These are phyloP conservation scores for Dillenia turbinata DNA, from an alignment of 164 flowering plant genomes.

Conservation along the genomic window DNA sequence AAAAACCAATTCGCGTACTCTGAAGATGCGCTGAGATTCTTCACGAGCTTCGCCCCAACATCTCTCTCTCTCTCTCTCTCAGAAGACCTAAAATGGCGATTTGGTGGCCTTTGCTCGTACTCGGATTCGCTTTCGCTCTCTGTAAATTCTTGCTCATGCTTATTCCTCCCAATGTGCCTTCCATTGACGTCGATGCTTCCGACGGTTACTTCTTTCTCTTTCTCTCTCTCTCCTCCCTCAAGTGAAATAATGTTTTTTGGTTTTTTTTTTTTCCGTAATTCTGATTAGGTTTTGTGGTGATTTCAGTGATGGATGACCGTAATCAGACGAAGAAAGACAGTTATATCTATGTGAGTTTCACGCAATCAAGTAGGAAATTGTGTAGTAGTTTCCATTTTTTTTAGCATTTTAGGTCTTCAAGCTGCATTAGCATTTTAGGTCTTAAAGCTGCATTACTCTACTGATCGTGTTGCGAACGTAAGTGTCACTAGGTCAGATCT, in stretches of 20 bases:
- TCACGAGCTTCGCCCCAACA: background rate
- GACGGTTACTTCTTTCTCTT: constrained; percentile 48
- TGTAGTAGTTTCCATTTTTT: too few relatives aligned
- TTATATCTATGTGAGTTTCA: constrained; percentile 78
- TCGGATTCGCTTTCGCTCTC: constrained; percentile 70
- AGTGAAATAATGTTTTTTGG: background rate
- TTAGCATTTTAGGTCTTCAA: too few relatives aligned
- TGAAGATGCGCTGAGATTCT: background rate
- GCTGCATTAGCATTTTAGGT: too few relatives aligned
- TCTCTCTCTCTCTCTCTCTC: constrained; percentile 3
- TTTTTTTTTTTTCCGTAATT: background rate
- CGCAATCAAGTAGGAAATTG: too few relatives aligned
- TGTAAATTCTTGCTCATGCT: constrained; percentile 85
- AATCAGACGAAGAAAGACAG: constrained; percentile 73
- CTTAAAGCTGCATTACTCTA: too few relatives aligned
- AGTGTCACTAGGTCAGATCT: too few relatives aligned
- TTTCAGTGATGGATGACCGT: constrained; percentile 81
- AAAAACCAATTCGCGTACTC: background rate
- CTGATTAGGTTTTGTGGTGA: constrained; percentile 1
- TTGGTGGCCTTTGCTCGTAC: constrained; percentile 86
- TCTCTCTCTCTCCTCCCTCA: constrained; percentile 9
- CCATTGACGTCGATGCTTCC: constrained; percentile 90
- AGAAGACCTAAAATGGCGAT: constrained; percentile 57
- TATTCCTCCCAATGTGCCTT: constrained; percentile 95
- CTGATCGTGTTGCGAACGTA: too few relatives aligned